phyloP scores from a whole-genome alignment of 169 alveolate genomes.

The Plasmodium adleri region DNA sequence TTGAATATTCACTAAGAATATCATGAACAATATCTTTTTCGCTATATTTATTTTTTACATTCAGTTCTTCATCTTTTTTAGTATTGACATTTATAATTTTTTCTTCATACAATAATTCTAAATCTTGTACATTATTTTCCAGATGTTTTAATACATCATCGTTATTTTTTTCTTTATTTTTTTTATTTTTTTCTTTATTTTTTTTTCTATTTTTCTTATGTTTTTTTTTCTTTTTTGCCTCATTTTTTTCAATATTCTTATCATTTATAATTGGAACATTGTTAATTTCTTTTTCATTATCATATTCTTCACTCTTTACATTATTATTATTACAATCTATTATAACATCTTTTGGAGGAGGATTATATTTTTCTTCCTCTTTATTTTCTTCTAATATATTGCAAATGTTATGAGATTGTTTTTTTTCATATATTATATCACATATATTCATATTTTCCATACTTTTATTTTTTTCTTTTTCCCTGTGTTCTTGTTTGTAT shows the following conservation, averaged over 20 bases:
- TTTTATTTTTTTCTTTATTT: background rate
- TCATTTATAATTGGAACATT: no score
- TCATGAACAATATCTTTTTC: conserved; percentile 34
- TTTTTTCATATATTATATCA: no score
- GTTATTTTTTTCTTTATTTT: background rate
- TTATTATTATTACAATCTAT: no score
- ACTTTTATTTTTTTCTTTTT: no score
- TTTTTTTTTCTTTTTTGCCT: background rate
- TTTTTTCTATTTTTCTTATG: background rate
- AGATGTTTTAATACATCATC: background rate
- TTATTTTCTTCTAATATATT: no score
- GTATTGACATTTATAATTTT: background rate
- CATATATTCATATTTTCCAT: no score
- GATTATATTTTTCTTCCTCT: no score
- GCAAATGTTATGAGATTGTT: no score
- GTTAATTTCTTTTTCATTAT: no score
- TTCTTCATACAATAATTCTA: background rate
- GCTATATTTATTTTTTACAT: background rate
- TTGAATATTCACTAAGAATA: conserved; percentile 30
- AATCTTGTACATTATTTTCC: background rate
- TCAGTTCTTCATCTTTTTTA: background rate
- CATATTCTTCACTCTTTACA: no score
- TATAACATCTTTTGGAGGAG: no score
- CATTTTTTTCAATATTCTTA: background rate
- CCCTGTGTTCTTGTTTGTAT: no score